Percentiles rank a stretch among this genome's conserved stretches.
These are phyloP conservation scores for Rhazya stricta DNA, from an alignment of 257 asterid genomes.

Conservation along the genomic window DNA sequence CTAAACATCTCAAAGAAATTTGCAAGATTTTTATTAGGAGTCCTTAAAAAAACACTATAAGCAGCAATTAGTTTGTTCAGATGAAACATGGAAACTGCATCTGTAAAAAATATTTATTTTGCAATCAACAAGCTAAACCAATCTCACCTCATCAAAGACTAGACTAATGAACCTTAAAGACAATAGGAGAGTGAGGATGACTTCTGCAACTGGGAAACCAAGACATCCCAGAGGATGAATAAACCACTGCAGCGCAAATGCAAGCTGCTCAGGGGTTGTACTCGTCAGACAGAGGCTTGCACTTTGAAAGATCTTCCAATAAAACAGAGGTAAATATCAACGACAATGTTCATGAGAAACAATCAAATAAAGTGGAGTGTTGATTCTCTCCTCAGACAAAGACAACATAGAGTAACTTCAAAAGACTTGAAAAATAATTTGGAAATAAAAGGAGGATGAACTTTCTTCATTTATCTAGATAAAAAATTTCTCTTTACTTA, in stretches of 20 bases:
- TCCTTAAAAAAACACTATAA: background rate
- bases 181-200: constrained; percentile 82
- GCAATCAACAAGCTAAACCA: background rate
- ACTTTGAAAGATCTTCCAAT: constrained; percentile 82
- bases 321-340: constrained; percentile 20
- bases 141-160: constrained; percentile 91
- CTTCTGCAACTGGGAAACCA: constrained; percentile 87
- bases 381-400: background rate
- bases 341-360: constrained; percentile 3
- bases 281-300: constrained; percentile 95
- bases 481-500: background rate
- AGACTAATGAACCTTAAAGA: constrained; percentile 84
- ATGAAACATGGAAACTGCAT: background rate
- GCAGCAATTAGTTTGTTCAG: background rate
- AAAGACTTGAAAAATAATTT: background rate
- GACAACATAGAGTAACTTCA: background rate
- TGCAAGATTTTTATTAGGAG: background rate
- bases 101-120: background rate
- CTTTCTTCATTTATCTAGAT: background rate
- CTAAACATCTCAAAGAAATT: constrained; percentile 10
- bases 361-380: background rate
- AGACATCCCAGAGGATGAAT: constrained; percentile 58
- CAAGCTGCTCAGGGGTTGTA: constrained; percentile 94
- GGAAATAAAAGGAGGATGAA: background rate
- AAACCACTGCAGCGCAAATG: constrained; percentile 86